Conservation (phyloP, 305 asterid species). For the Ajuga reptans region DNA sequence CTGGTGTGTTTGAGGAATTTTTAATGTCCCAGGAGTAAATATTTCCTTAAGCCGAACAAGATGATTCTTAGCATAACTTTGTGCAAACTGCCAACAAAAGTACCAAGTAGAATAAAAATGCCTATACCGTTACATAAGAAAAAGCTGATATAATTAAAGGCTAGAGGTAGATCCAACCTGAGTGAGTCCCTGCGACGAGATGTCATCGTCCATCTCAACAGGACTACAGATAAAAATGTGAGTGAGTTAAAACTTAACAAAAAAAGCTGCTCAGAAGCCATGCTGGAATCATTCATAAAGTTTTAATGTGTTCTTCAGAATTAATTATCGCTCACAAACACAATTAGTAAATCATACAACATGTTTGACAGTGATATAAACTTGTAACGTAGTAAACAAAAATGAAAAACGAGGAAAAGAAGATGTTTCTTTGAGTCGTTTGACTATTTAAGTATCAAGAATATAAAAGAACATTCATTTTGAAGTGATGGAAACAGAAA, state of each 20-base stretch:
- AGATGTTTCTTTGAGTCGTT: background rate
- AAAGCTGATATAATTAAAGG: constrained; percentile 3
- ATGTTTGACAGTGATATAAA: background rate
- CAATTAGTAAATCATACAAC: background rate
- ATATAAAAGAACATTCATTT: background rate
- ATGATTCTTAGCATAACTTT: constrained; percentile 51
- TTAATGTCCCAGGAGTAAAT: constrained; percentile 75
- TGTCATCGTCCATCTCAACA: constrained; percentile 67
- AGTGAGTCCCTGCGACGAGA: constrained; percentile 82
- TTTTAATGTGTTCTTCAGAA: background rate
- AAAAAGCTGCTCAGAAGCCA: background rate
- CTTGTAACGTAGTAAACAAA: too few relatives aligned
- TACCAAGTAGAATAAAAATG: background rate
- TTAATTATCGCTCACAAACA: background rate
- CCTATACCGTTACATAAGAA: background rate
- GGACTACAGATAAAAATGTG: constrained; percentile 49
- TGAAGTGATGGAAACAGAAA: background rate
- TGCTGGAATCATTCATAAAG: background rate
- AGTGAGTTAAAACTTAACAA: constrained; percentile 8
- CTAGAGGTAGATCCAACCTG: constrained; percentile 47
- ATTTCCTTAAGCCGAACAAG: constrained; percentile 75
- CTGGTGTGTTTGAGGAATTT: constrained; percentile 64
- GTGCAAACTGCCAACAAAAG: constrained; percentile 58
- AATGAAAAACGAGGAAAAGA: too few relatives aligned
- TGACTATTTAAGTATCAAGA: background rate